Conservation (phyloP, 495 filamentous ascomycete genomes). For the Halenospora varia region DNA sequence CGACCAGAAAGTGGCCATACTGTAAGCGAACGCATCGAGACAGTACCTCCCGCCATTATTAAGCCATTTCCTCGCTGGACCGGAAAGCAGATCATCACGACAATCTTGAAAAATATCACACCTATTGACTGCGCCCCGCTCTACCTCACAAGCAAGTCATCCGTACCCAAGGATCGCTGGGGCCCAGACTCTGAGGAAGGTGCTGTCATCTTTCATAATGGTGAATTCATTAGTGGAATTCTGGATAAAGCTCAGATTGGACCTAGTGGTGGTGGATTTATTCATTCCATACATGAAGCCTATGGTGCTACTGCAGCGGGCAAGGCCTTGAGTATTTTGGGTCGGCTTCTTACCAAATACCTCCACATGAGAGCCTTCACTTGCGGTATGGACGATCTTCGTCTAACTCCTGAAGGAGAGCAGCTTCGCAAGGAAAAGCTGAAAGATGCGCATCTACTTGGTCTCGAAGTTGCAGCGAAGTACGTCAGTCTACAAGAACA, state of each 20-base stretch:
- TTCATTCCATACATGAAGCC: slow-evolving; percentile 89
- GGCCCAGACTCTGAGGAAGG: slow-evolving; percentile 56
- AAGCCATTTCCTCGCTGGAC: slow-evolving; percentile 87
- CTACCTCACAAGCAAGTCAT: slow-evolving; percentile 72
- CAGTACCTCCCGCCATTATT: slow-evolving; percentile 73
- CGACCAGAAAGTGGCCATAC: slow-evolving; percentile 87
- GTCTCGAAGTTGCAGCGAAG: slow-evolving; percentile 77
- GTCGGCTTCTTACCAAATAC: slow-evolving; percentile 82
- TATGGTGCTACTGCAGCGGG: slow-evolving; percentile 87
- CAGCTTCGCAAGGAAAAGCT: slow-evolving; percentile 64
- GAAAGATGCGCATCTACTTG: slow-evolving; percentile 63
- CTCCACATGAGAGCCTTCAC: slow-evolving; percentile 92
- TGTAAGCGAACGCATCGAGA: slow-evolving; percentile 61
- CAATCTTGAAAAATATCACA: slow-evolving; percentile 86
- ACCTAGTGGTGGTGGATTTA: slow-evolving; percentile 77
- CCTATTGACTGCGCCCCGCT: slow-evolving; percentile 72
- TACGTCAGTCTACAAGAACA: slow-evolving; percentile 83
- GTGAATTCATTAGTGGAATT: slow-evolving; percentile 84
- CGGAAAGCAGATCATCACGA: slow-evolving; percentile 96
- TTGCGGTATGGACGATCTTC: slow-evolving; percentile 95
- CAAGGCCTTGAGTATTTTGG: slow-evolving; percentile 80
- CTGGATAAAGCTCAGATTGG: slow-evolving; percentile 96
- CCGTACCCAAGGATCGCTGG: slow-evolving; percentile 74
- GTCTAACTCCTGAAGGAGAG: slow-evolving; percentile 80
- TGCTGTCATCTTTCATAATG: slow-evolving; percentile 78